Base-by-base conservation (phyloP, 768 basidiomycete species). In the Boletus subcaerulescens region DNA sequence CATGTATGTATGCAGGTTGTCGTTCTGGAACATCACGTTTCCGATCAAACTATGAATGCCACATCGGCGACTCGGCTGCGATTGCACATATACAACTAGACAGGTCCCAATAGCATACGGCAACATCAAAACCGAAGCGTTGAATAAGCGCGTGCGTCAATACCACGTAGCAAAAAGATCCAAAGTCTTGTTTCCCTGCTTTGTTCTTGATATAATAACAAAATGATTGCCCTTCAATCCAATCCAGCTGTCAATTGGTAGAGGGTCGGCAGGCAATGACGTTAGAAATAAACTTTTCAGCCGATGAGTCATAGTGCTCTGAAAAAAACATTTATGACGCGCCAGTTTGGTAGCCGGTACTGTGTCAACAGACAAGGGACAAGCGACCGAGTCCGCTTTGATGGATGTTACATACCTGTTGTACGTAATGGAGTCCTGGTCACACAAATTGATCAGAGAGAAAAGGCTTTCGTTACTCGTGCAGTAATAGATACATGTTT, bases 401-500 rank as follows among this genome's bases (percentile, higher is more conserved):
- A 54, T 35, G 36, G 17, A 12, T 29, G 24, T 26, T 46, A 46
- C 29, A 20, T 32, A 50, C 20, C 9, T 42, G 14, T 12, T 5
- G 29, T 48, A 56, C 52, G 48, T 51, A 31, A 60, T 31, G 22
- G 44, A 45, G 43, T 35, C 11, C 33, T 35, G 5, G 13, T 35
- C 41, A 18, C 17, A 4, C 33, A 35, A 35, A 17, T n/a, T 41
- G 43, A 52, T 33, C 39, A 38, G 26, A 39, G 44, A 48, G 31
- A 40, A 48, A 15, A 55, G 26, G 5, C 53, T 59, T 58, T 52
- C 36, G 45, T 57, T 60, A 18, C n/a, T 46, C 40, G 24, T 55
- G 65, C 33, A 18, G 31, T 67, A 54, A 60, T 52, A 64, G 70
- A 70, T 70, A 70, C 69, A 70, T 52, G 45, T 61, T 61, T 61